Evolutionary conservation across 257 asterid genomes (phyloP).

Genomic region (Penstemon newberryi): DNA sequence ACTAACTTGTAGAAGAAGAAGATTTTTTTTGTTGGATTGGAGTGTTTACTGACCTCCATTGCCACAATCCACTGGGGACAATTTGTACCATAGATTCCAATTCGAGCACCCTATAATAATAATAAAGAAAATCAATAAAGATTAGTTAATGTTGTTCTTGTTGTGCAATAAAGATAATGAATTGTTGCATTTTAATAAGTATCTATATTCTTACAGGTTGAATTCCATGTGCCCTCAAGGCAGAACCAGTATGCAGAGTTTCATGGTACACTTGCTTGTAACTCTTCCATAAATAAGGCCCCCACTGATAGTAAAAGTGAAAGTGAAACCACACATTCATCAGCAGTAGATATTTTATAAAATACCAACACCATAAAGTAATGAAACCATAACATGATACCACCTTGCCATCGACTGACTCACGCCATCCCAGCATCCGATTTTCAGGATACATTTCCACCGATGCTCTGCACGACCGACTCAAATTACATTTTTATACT

Average conservation of each 20-base stretch:
- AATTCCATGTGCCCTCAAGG: conserved; percentile 65
- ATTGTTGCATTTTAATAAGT: background rate
- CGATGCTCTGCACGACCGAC: conserved; percentile 53
- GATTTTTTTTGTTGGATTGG: too few relatives aligned
- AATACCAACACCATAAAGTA: background rate
- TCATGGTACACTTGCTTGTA: conserved; percentile 76
- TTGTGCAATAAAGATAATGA: background rate
- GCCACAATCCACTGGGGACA: conserved; percentile 99
- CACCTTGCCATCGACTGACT: conserved; percentile 53
- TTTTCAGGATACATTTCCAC: conserved; percentile 66
- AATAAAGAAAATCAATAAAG: background rate
- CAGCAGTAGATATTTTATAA: background rate
- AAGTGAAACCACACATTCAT: background rate
- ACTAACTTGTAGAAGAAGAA: too few relatives aligned
- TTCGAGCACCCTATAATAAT: conserved; percentile 61
- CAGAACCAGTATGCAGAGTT: conserved; percentile 68
- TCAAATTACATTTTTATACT: background rate
- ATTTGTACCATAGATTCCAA: conserved; percentile 87
- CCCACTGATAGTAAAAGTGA: conserved; percentile 56
- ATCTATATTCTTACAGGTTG: conserved; percentile 63
- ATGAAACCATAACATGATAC: conserved; percentile 2
- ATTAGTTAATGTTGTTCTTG: background rate
- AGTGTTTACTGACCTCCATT: conserved; percentile 67
- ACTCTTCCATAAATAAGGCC: conserved; percentile 82
- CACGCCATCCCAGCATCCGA: conserved; percentile 94